Evolutionary conservation across 352 stramenopile genomes (phyloP).

Genomic region (Phytophthora aleatoria): DNA sequence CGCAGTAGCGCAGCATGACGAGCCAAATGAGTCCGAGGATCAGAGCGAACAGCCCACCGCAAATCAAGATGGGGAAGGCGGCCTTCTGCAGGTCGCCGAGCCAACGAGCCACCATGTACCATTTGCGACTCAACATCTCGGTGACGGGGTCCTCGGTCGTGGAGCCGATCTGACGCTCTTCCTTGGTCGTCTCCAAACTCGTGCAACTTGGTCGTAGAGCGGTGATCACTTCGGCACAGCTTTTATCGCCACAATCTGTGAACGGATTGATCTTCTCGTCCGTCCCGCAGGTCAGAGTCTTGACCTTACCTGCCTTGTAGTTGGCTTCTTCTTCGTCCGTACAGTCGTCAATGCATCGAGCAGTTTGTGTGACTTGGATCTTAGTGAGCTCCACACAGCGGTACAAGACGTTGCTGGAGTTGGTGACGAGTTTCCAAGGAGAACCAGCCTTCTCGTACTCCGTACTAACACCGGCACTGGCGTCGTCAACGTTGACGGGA

Average conservation of each 20-base stretch:
- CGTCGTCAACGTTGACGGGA: slow-evolving; percentile 42
- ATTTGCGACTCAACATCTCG: slow-evolving; percentile 65
- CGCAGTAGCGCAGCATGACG: slow-evolving; percentile 74
- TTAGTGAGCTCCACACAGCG: slow-evolving; percentile 73
- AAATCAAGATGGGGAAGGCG: slow-evolving; percentile 77
- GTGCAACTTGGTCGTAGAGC: slow-evolving; percentile 49
- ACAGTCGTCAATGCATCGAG: slow-evolving; percentile 74
- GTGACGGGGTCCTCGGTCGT: slow-evolving; percentile 57
- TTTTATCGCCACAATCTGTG: slow-evolving; percentile 49
- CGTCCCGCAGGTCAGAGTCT: slow-evolving; percentile 41
- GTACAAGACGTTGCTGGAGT: slow-evolving; percentile 70
- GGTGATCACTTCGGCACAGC: slow-evolving; percentile 55
- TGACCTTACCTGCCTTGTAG: slow-evolving; percentile 27
- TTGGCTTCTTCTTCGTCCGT: slow-evolving; percentile 40
- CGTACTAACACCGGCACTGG: slow-evolving; percentile 25
- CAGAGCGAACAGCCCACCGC: slow-evolving; percentile 67
- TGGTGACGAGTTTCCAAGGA: slow-evolving; percentile 63
- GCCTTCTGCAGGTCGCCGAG: slow-evolving; percentile 82
- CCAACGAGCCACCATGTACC: slow-evolving; percentile 74
- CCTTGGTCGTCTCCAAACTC: slow-evolving; percentile 49
- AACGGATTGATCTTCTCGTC: slow-evolving; percentile 56
- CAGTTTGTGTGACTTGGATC: slow-evolving; percentile 45
- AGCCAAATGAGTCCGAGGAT: slow-evolving; percentile 79
- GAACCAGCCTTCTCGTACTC: slow-evolving; percentile 65
- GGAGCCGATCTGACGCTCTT: slow-evolving; percentile 49